Conservation (phyloP, 148 eudicot genomes). For the Fallopia convolvulus region DNA sequence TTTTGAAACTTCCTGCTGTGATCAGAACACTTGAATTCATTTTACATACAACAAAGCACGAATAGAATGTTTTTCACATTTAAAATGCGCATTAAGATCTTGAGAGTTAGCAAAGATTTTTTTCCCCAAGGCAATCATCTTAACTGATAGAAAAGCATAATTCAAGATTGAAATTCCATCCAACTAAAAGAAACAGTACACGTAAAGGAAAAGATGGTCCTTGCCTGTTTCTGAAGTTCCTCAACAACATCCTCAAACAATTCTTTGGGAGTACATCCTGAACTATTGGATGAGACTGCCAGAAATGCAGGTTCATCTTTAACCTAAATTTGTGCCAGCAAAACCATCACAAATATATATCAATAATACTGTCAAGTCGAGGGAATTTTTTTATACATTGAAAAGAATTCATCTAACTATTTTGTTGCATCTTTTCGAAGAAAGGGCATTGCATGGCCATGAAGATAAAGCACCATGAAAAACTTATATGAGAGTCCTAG, state of each 20-base stretch:
- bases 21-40: neutral
- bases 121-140: neutral
- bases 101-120: neutral
- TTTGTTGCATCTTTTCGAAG: neutral
- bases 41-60: neutral
- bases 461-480: neutral
- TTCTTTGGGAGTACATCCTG: conserved; percentile 86
- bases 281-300: conserved; percentile 79
- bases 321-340: conserved; percentile 37
- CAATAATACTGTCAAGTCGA: conserved; percentile 5
- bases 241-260: conserved; percentile 88
- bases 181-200: neutral
- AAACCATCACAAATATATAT: conserved; percentile 11
- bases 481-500: neutral
- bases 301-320: conserved; percentile 75
- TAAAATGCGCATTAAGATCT: neutral
- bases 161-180: neutral
- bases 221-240: conserved; percentile 84
- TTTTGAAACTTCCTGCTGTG: neutral
- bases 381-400: neutral
- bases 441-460: neutral
- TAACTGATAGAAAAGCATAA: neutral
- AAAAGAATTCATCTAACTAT: neutral
- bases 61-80: neutral
- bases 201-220: neutral